Evolutionary conservation across 495 filamentous ascomycete species (phyloP).

Genomic region (Aspergillus biplanus): DNA sequence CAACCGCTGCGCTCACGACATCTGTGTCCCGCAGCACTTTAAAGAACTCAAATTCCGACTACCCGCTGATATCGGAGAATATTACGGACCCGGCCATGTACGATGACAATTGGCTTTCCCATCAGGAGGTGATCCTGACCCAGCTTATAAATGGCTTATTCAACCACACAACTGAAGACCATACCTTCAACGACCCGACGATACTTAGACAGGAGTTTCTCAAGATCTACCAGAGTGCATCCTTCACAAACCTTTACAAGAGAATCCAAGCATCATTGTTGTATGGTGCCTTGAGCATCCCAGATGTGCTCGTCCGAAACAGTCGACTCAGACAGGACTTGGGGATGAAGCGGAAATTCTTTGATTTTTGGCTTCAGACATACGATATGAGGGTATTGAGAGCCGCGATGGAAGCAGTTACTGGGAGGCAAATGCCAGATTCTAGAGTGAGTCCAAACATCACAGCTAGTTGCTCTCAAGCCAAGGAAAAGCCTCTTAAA

Average conservation of each 20-base stretch:
- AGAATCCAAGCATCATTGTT: slow-evolving; percentile 65
- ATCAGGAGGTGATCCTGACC: slow-evolving; percentile 65
- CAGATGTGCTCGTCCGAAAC: slow-evolving; percentile 49
- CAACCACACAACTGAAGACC: slow-evolving; percentile 30
- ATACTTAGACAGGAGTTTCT: slow-evolving; percentile 51
- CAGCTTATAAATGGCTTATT: slow-evolving; percentile 64
- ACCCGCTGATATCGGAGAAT: slow-evolving; percentile 59
- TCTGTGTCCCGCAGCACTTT: slow-evolving; percentile 18
- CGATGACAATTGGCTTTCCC: slow-evolving; percentile 66
- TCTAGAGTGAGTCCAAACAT: slow-evolving; percentile 11
- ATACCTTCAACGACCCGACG: slow-evolving; percentile 29
- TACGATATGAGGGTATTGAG: slow-evolving; percentile 57
- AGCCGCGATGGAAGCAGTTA: slow-evolving; percentile 61
- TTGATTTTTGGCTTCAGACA: slow-evolving; percentile 59
- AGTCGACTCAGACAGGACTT: slow-evolving; percentile 59
- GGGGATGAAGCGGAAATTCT: slow-evolving; percentile 59
- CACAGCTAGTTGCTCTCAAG: neutral
- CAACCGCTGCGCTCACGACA: slow-evolving; percentile 30
- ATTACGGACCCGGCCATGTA: slow-evolving; percentile 61
- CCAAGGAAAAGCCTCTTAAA: slow-evolving; percentile 35
- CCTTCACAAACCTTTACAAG: slow-evolving; percentile 57
- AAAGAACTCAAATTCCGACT: slow-evolving; percentile 39
- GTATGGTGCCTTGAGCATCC: slow-evolving; percentile 62
- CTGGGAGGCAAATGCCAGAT: slow-evolving; percentile 56
- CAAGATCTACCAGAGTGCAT: slow-evolving; percentile 56